Percentiles rank a stretch among this genome's conserved stretches.
These are phyloP conservation scores for Tetrahymena malaccensis DNA, from an alignment of 73 alveolate species.

Conservation along the genomic window DNA sequence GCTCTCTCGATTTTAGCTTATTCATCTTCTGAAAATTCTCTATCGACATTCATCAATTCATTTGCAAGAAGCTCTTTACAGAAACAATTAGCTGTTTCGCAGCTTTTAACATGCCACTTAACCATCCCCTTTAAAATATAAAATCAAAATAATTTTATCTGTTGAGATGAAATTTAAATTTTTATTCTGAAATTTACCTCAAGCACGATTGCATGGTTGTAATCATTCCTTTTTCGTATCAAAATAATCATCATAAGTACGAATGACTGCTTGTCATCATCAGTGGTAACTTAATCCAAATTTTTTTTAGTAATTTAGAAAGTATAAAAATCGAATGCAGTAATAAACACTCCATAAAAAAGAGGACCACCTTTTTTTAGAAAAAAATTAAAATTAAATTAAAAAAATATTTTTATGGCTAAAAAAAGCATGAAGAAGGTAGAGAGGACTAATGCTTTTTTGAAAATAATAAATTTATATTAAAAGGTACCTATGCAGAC, in stretches of 20 bases:
- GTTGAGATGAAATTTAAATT: too few relatives aligned
- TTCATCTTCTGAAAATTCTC: not conserved
- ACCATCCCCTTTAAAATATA: not conserved
- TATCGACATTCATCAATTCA: not conserved
- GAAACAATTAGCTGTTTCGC: not conserved
- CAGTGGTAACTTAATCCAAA: not conserved
- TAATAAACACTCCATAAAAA: not conserved
- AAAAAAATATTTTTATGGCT: too few relatives aligned
- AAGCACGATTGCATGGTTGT: not conserved
- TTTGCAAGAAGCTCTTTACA: not conserved
- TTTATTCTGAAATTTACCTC: not conserved
- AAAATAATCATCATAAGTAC: not conserved
- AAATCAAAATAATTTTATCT: too few relatives aligned
- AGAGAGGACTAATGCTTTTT: too few relatives aligned
- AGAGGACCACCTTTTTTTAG: not conserved
- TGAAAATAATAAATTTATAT: too few relatives aligned
- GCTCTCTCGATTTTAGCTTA: not conserved
- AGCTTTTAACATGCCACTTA: not conserved
- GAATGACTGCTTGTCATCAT: not conserved
- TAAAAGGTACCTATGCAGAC: not conserved
- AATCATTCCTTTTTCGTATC: not conserved
- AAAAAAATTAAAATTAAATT: too few relatives aligned
- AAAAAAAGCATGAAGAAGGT: too few relatives aligned
- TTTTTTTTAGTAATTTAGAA: not conserved
- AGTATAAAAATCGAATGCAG: not conserved